These are phyloP conservation scores for Elaeagnus macrophylla DNA, from an alignment of 306 rosid genomes.

Conservation along the genomic window DNA sequence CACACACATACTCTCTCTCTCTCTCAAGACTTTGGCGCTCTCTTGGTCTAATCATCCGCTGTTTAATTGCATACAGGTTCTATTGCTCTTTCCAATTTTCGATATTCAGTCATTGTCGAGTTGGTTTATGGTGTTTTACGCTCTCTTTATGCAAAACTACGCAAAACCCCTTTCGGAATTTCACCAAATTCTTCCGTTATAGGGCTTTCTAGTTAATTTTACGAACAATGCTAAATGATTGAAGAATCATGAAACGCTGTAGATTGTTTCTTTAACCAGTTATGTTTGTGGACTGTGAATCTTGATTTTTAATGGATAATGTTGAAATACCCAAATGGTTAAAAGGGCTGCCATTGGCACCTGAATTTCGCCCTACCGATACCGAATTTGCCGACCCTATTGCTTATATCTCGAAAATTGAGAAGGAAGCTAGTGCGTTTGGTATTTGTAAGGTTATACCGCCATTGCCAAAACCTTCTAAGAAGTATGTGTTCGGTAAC, in stretches of 20 bases:
- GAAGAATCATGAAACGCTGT: constrained; percentile 1
- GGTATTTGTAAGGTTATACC: constrained; percentile 96
- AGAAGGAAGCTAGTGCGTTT: constrained; percentile 79
- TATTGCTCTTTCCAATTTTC: too few species aligned
- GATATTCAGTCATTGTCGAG: background rate
- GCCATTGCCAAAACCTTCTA: constrained; percentile 86
- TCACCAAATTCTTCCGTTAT: background rate
- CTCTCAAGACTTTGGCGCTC: too few species aligned
- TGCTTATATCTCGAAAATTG: constrained; percentile 95
- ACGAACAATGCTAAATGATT: constrained; percentile 24
- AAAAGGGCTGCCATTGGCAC: constrained; percentile 78
- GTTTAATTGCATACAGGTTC: too few species aligned
- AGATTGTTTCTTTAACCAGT: constrained; percentile 12
- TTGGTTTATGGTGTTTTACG: too few species aligned
- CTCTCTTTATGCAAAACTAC: too few species aligned
- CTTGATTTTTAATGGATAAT: constrained; percentile 60
- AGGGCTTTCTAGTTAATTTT: constrained; percentile 4
- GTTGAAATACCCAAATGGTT: constrained; percentile 88
- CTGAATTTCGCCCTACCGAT: constrained; percentile 88
- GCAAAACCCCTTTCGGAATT: too few species aligned
- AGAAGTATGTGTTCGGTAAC: constrained; percentile 61
- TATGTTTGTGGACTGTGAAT: constrained; percentile 27
- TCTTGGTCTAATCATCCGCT: too few species aligned
- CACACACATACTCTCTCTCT: too few species aligned
- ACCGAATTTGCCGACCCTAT: constrained; percentile 95